Base-by-base conservation (phyloP, 257 asterid species). In the Capsicum pubescens region DNA sequence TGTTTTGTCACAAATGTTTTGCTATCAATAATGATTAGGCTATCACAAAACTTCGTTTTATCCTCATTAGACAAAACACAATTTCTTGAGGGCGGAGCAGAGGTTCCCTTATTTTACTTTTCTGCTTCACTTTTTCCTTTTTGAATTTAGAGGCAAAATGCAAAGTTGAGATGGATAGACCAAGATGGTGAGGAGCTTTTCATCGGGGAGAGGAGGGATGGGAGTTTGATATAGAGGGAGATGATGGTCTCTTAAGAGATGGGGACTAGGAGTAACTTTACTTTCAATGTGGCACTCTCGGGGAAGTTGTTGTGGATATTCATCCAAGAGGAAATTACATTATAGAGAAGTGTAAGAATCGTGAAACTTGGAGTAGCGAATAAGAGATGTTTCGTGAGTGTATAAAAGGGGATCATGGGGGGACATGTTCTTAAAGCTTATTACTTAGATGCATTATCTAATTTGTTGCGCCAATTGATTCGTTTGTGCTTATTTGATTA, bases 201-300 rank as follows among this genome's bases (percentile, higher is more conserved):
- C 54, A 9, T 36, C 8, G n/a, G 54, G 52, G 52, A 17, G 52
- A 68, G 19, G 32, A 68, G 26, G 50, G 54, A 68, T 68, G 32
- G 26, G 77, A 68, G 54, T 68, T 42, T 39, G 26, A 68, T 15
- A 39, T 68, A 68, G 54, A 8, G 54, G 77, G 77, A 69, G 77
- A 69, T 69, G 77, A 16, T 69, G 77, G 54, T 39, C 77, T 39
- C 77, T 39, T 69, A 15, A 69, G 54, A 67, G 74, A 67, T 67
- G 50, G 50, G 74, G 12, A 9, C 50, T 67, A 35, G 74, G 48
- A 69, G 32, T 69, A 39, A 8, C 54, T 69, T 69, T 69, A 39
- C 54, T 69, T 69, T 69, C 77, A 69, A 39, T 36, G 61, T 69
- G 54, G 32, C 54, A 39, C 54, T 15, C 77, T 69, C 39, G 77